Base-by-base conservation (phyloP, 345 rosid genomes). In the Microthlaspi erraticum region DNA sequence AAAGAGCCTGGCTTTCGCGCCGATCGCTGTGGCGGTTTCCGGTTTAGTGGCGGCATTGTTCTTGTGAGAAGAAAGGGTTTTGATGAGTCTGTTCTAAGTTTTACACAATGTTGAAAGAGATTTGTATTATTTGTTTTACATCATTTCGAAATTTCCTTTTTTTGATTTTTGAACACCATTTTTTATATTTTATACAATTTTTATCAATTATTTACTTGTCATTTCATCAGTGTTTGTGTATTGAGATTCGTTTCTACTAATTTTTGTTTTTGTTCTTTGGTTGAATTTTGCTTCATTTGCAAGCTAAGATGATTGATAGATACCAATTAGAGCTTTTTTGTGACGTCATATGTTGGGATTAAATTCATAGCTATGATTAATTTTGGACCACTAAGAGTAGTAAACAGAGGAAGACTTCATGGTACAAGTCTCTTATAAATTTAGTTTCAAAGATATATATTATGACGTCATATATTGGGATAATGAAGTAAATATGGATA, bases 1-100 rank as follows among this genome's bases (percentile, higher is more conserved):
- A 7, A 66, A 70, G 5, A 80, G 58, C 51, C 71, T 78, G 23
- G 68, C 68, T 66, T 44, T 60, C 16, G 81, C 83, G 70, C 73
- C 76, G 79, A 42, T 87, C 58, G 58, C 80, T 41, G 62, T 83
- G 73, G 86, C 72, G 10, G 46, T 81, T 76, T 76, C 76, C 3
- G 82, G 83, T 56, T 72, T 77, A 76, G 56, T 87, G 66, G 66
- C 80, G 66, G 66, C 80, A 62, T 58, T 89, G 78, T 72, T 86
- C 68, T 86, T 75, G 75, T 87, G 72, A 80, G 78, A 62, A 23
- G 29, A 38, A 20, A 52, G 55, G 54, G n/a, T n/a, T 58, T 75
- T 51, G 73, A 51, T 66, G 78, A 66, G 78, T 75, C n/a, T 68
- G 73, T 54, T 43, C 29, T 67, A 75, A 53, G 55, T 61, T 67